Base-by-base conservation (phyloP, 345 rosid species). In the Citrus cavaleriei region DNA sequence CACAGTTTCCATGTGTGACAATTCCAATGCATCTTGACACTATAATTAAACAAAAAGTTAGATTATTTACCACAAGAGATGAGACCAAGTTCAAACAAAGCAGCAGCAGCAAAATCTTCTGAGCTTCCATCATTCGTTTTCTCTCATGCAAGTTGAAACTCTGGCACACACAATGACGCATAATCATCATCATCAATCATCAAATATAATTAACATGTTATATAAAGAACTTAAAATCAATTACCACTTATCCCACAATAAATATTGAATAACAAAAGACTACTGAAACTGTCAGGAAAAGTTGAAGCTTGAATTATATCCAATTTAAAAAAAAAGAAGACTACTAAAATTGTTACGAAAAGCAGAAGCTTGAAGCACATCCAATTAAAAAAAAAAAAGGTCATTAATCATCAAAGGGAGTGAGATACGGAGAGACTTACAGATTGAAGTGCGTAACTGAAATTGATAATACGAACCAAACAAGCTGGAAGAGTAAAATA, bases 21-120 rank as follows among this genome's bases (percentile, higher is more conserved):
- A 63, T 30, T 24, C 28, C 7, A 63, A 30, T 13, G 18, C 38
- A 63, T 8, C 0, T 30, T 2, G 7, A 35, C n/a, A 64, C 24
- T 21, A 35, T 18, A 30, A 32, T 32, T 32, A 32, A 5, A 64
- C 58, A 18, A 18, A 54, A 10, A 34, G 21, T 46, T 72, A 40
- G 69, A 62, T 24, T 37, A 22, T 24, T 87, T 83, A 87, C 93
- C 89, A 87, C 93, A 34, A 65, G 64, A 63, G 35, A 79, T 24
- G 83, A 77, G 40, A 82, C 69, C 58, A 59, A 73, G 83, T 46
- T 77, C 46, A 86, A 81, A 70, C 81, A 84, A 73, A 88, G 27
- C 55, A 90, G 72, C 77, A 88, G 55, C 68, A 85, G 18, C 65
- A 84, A 68, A 65, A 82, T 12, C n/a, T 60, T 79, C 60, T 77